Base-by-base conservation (phyloP, 139 green algal species). In the Nannochloris sp. region DNA sequence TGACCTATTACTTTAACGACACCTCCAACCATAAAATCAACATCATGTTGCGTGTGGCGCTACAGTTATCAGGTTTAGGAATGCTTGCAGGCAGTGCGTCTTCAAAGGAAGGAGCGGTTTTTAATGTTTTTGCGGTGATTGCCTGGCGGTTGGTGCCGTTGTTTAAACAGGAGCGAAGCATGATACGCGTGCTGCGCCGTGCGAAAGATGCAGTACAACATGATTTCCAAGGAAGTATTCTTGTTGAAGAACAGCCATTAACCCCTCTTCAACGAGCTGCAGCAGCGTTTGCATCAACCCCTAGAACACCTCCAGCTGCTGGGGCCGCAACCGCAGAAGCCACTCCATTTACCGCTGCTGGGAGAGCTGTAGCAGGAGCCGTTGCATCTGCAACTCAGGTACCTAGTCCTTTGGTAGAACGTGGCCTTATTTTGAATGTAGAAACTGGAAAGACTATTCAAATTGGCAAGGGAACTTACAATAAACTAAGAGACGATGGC, bases 1-100 rank as follows among this genome's bases (percentile, higher is more conserved):
- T 86, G 9, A 88, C 82, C 3, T 88, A 89, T 58, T 89, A 82
- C 47, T 78, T 81, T 35, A 85, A 89, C 54, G 58, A 81, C 68
- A 38, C 65, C 19, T 24, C 12, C 30, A 84, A 82, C 58, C 12
- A 62, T 7, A 85, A 82, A 68, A 33, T 73, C 2, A 81, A 79
- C 48, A 88, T 54, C 39, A 86, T 83, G 25, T 61, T 89, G 33
- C 56, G 67, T 23, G 70, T 71, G 14, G 74, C 68, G 13, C 78
- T 89, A 62, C 74, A 81, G 65, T 58, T 88, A 42, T 6, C 59
- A 32, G 82, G 77, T 2, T 70, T 89, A 34, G 36, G 31, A 6
- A 45, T 75, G 7, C 39, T 68, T 31, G 27, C 47, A 25, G n/a
- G 32, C 3, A 38, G 46, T 12, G 24, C 31, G 9, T 33, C 29